Conservation (phyloP, 2,329 filamentous ascomycete species). For the Aspergillus sp. region DNA sequence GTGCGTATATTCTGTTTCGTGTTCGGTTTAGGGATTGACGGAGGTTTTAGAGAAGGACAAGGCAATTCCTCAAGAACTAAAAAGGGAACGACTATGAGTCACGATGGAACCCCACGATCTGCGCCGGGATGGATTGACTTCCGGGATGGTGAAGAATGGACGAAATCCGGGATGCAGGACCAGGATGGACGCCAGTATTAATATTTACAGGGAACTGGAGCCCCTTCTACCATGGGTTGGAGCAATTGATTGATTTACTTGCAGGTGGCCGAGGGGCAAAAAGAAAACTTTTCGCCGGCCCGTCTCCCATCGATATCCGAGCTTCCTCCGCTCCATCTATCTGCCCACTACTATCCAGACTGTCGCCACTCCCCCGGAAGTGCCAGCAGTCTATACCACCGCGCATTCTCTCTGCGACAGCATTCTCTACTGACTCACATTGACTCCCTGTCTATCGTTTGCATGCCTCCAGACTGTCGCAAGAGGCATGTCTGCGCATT, state of each 20-base stretch:
- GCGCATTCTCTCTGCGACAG: too few relatives aligned
- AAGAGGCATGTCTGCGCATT: too few relatives aligned
- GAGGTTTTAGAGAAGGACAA: not conserved
- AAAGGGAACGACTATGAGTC: constrained; percentile 3
- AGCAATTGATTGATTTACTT: not conserved
- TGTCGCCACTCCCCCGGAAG: not conserved
- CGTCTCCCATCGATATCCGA: constrained; percentile 15
- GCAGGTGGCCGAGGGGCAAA: constrained; percentile 1
- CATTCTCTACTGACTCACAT: too few relatives aligned
- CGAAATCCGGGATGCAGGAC: too few relatives aligned
- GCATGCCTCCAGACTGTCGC: too few relatives aligned
- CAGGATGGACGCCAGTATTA: too few relatives aligned
- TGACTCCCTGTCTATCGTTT: too few relatives aligned
- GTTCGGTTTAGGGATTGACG: not conserved
- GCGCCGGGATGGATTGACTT: not conserved
- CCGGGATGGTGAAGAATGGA: too few relatives aligned
- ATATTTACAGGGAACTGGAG: not conserved
- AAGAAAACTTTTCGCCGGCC: constrained; percentile 7
- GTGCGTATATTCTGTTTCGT: not conserved
- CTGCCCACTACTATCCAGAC: not conserved
- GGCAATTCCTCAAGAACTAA: not conserved
- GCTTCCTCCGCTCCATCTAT: not conserved
- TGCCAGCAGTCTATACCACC: too few relatives aligned
- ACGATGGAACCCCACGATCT: not conserved
- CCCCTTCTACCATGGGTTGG: not conserved